phyloP scores from a whole-genome alignment of 768 basidiomycete species.

The Lyophyllum atratum region DNA sequence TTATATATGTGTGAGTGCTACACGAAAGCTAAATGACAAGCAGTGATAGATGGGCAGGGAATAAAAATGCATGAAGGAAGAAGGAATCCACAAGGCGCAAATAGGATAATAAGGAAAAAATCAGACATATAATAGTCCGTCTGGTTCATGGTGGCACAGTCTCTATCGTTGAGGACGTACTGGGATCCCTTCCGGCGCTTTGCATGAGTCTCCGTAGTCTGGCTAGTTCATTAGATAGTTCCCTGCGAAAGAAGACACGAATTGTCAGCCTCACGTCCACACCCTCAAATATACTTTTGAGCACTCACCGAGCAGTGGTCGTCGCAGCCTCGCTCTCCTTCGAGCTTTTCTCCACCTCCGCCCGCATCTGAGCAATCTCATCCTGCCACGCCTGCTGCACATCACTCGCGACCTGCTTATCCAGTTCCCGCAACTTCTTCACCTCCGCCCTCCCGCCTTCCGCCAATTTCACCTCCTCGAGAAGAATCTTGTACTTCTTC shows the following conservation, averaged over 20 bases:
- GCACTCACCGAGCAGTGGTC: slow-evolving; percentile 62
- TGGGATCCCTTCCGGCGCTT: slow-evolving; percentile 37
- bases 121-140: background rate
- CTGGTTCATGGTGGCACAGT: slow-evolving; percentile 10
- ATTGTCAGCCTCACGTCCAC: slow-evolving; percentile 8
- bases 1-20: slow-evolving; percentile 17
- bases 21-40: slow-evolving; percentile 18
- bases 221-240: slow-evolving; percentile 62
- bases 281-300: slow-evolving; percentile 6
- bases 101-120: background rate
- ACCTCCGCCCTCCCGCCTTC: slow-evolving; percentile 48
- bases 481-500: slow-evolving; percentile 66
- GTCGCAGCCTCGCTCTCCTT: slow-evolving; percentile 58
- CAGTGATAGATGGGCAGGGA: slow-evolving; percentile 7
- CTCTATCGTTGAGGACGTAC: slow-evolving; percentile 12
- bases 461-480: slow-evolving; percentile 62
- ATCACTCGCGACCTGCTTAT: slow-evolving; percentile 49
- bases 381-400: slow-evolving; percentile 63
- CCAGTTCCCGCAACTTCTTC: slow-evolving; percentile 51
- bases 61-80: background rate
- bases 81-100: background rate
- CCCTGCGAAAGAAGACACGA: slow-evolving; percentile 34
- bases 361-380: slow-evolving; percentile 56
- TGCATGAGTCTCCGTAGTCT: slow-evolving; percentile 77
- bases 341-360: slow-evolving; percentile 52